Evolutionary conservation across 2,329 filamentous ascomycete genomes (phyloP), one percentile per base, ranked within the genome.

Genomic region (Botrytis cinerea): DNA sequence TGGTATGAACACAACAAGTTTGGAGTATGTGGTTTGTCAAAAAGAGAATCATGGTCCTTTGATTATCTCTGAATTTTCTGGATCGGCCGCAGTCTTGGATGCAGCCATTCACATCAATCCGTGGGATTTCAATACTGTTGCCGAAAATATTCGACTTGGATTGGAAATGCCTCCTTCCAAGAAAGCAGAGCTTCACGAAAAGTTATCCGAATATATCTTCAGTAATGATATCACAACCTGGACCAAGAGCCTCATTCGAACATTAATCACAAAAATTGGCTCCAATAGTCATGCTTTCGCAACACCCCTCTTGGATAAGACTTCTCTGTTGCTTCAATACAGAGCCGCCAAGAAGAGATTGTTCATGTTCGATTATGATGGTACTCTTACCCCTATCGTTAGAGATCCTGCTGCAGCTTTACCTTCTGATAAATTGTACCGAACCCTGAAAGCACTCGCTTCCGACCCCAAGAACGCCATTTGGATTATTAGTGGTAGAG

Each of bases 331-430:
- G 54, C 84, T 87, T 72, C 91, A 91, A 74, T 98, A 98, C 82
- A 89, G 90, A 74, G 85, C 87, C 57, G 90, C 94, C 5, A 88
- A 88, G 75, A 93, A 93, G 83, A 90, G 96, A 18, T 86, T 99
- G 4, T 97, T 98, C 85, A 95, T 99, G 93, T 98, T 98, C 81
- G 96, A 99, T 84, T 99, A 99, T 80, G 96, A 99, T 81, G 96
- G 96, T 66, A 99, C 96, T 0, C 87, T 99, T 72, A 98, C 96
- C 5, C 93, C 95, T 0, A 98, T 99, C 78, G 96, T 98, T 72
- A 92, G 92, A 78, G 94, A 98, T 80, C 96, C 96, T 2, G 91
- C 92, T 77, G 91, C 94, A 8, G 96, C 96, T 4, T 91, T 98
- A 57, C 96, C 96, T 0, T 95, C 95, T 0, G 91, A 94, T 78